These are phyloP conservation scores for Podospora didyma DNA, from an alignment of 495 filamentous ascomycete species.

Conservation along the genomic window DNA sequence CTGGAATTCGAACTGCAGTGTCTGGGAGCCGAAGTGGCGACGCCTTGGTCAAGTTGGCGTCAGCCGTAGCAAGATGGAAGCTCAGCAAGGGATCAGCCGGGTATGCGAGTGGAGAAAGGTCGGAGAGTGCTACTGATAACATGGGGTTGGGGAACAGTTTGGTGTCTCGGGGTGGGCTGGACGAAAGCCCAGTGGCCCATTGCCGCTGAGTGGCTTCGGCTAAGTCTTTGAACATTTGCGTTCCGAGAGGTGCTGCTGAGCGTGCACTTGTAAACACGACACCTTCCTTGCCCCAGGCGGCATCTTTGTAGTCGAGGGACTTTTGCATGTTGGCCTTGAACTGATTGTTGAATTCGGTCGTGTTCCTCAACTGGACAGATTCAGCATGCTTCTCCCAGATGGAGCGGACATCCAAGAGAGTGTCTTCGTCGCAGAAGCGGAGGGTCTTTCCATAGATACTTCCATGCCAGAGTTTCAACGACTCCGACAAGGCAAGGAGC, in stretches of 20 bases:
- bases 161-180: background rate
- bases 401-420: conserved; percentile 26
- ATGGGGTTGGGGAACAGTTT: conserved; percentile 32
- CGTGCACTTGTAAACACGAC: conserved; percentile 1
- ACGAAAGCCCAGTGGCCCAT: conserved; percentile 35
- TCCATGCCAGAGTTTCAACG: conserved; percentile 32
- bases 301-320: conserved; percentile 14
- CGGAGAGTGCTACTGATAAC: conserved; percentile 17
- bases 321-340: background rate
- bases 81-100: conserved; percentile 41
- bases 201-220: conserved; percentile 23
- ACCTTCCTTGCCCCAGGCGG: conserved; percentile 8
- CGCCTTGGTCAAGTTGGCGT: conserved; percentile 13
- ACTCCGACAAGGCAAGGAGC: conserved; percentile 32
- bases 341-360: background rate
- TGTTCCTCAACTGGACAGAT: background rate
- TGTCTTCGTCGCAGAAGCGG: conserved; percentile 32
- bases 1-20: too few species aligned
- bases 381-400: conserved; percentile 33
- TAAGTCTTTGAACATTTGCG: conserved; percentile 16
- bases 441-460: conserved; percentile 31
- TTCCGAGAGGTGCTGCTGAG: conserved; percentile 6
- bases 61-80: conserved; percentile 39
- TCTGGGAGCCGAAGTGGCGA: conserved; percentile 3
- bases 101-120: conserved; percentile 28